These are phyloP conservation scores for Psilocybe azurescens DNA, from an alignment of 768 basidiomycete genomes.

Conservation along the genomic window DNA sequence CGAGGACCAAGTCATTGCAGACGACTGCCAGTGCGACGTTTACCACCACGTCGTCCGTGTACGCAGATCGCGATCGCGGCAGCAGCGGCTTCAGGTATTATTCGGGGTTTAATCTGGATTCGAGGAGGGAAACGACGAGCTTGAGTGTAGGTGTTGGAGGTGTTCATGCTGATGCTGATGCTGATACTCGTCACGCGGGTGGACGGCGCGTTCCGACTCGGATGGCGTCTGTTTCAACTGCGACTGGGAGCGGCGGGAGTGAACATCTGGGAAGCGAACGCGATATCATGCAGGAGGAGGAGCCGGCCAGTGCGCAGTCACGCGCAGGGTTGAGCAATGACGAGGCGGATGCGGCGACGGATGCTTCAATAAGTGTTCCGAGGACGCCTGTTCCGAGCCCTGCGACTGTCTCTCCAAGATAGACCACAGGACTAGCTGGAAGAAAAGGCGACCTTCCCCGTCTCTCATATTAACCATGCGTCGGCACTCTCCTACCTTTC, in stretches of 20 bases:
- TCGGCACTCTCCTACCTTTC: background rate
- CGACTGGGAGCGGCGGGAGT: too few relatives aligned
- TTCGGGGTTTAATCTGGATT: background rate
- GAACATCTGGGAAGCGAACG: background rate
- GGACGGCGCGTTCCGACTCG: background rate
- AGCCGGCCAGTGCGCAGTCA: background rate
- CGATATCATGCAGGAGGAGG: background rate
- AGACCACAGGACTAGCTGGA: too few relatives aligned
- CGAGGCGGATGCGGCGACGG: background rate
- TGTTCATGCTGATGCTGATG: too few relatives aligned
- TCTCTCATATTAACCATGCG: background rate
- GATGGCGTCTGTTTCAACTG: background rate
- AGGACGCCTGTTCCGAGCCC: background rate
- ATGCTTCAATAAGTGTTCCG: conserved; percentile 1
- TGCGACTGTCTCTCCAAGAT: background rate
- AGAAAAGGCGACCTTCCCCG: background rate
- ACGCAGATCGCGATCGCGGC: too few relatives aligned
- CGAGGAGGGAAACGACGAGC: background rate
- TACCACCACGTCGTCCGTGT: background rate
- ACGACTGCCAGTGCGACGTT: background rate
- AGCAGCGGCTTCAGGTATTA: background rate
- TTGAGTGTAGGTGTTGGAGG: background rate
- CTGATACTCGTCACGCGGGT: background rate
- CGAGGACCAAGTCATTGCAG: background rate
- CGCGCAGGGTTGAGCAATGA: background rate